These are phyloP conservation scores for Pythium phragmiticola DNA, from an alignment of 352 stramenopile genomes.

Conservation along the genomic window DNA sequence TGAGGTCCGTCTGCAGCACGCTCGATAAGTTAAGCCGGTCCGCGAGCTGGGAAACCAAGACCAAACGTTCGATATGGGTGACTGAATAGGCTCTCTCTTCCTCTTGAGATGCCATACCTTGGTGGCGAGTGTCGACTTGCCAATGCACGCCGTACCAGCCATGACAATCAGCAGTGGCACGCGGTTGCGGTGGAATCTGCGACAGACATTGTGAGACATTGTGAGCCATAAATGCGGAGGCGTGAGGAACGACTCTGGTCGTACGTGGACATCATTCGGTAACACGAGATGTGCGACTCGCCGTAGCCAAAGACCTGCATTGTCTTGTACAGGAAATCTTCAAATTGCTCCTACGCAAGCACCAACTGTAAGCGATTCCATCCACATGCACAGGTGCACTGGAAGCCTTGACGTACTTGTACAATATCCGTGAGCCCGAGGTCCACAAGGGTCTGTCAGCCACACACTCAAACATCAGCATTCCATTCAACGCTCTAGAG, in stretches of 20 bases:
- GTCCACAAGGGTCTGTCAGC: conserved; percentile 74
- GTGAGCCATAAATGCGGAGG: too few species aligned
- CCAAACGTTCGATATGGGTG: not conserved
- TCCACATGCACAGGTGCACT: not conserved
- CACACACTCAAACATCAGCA: conserved; percentile 6
- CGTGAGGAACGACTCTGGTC: not conserved
- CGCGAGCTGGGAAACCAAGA: conserved; percentile 43
- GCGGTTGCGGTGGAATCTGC: conserved; percentile 81
- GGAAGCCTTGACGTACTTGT: conserved; percentile 33
- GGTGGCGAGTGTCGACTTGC: conserved; percentile 87
- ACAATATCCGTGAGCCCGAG: conserved; percentile 83
- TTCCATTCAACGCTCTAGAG: not conserved
- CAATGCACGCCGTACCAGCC: conserved; percentile 76
- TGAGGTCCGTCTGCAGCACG: conserved; percentile 84
- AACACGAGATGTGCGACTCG: conserved; percentile 79
- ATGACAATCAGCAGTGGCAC: conserved; percentile 85
- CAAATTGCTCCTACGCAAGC: conserved; percentile 74
- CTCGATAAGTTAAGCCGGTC: conserved; percentile 87
- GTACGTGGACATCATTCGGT: conserved; percentile 87
- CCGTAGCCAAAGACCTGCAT: conserved; percentile 89
- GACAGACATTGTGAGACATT: not conserved
- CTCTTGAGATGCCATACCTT: conserved; percentile 40
- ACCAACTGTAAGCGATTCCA: not conserved
- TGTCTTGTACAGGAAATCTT: conserved; percentile 90
- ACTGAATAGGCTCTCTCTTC: not conserved